phyloP scores from a whole-genome alignment of 768 basidiomycete genomes.

The Auricularia sp. region DNA sequence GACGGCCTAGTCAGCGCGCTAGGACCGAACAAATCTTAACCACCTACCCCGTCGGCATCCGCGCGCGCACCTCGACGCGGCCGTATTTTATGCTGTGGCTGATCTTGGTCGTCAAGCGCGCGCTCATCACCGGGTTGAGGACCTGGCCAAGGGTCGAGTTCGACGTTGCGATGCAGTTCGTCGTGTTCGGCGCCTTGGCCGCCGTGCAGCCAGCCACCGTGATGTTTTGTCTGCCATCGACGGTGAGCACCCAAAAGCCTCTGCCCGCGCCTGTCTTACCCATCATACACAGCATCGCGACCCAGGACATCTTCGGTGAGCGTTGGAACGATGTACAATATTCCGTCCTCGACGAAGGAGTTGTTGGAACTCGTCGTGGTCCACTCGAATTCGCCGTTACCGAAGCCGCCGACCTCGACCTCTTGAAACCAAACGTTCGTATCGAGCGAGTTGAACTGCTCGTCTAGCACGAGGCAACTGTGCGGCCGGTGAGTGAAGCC shows the following conservation, averaged over 20 bases:
- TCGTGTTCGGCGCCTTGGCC: conserved; percentile 29
- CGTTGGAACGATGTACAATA: conserved; percentile 78
- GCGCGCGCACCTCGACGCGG: conserved; percentile 27
- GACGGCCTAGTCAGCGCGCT: conserved; percentile 3
- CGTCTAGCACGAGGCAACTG: no score
- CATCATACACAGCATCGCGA: conserved; percentile 43
- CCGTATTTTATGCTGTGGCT: conserved; percentile 31
- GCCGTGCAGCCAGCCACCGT: conserved; percentile 78
- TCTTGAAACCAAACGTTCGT: conserved; percentile 24
- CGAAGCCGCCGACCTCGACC: conserved; percentile 73
- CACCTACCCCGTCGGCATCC: conserved; percentile 18
- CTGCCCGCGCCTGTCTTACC: conserved; percentile 23
- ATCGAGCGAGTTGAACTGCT: no score
- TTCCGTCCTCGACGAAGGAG: conserved; percentile 61
- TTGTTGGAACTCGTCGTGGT: conserved; percentile 62
- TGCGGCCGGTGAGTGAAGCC: no score
- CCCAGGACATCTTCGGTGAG: conserved; percentile 66
- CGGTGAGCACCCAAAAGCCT: neutral
- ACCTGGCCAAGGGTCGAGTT: conserved; percentile 54
- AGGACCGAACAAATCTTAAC: conserved; percentile 11
- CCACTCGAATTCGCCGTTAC: conserved; percentile 80
- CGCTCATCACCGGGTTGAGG: conserved; percentile 31
- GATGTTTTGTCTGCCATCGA: conserved; percentile 29
- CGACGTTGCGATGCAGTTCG: neutral
- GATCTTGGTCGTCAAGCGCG: conserved; percentile 29